Percentiles rank a stretch among this genome's conserved stretches.
These are phyloP conservation scores for Aegilops sharonensis DNA, from an alignment of 176 grass and related monocot species.

Conservation along the genomic window DNA sequence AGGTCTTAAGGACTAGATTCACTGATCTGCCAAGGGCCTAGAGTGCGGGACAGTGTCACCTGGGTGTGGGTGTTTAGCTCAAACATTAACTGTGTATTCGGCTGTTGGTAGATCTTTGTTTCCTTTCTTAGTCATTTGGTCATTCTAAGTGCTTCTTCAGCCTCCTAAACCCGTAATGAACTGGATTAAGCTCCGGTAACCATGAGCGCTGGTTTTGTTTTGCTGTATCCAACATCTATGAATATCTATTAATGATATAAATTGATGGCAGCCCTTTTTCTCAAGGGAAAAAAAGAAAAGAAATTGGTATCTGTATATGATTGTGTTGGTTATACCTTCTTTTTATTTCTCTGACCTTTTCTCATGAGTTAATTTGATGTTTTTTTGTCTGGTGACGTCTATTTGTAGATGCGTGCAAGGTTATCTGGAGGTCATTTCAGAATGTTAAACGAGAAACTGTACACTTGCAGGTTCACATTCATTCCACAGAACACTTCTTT, in stretches of 20 bases:
- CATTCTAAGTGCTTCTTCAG: neutral
- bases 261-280: neutral
- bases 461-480: slow-evolving; percentile 78
- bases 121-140: neutral
- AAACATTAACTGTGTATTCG: neutral
- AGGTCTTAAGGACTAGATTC: neutral
- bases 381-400: neutral
- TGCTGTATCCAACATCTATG: neutral
- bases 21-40: neutral
- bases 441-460: slow-evolving; percentile 92
- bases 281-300: neutral
- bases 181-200: neutral
- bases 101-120: neutral
- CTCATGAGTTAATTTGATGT: slow-evolving; percentile 20
- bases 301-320: neutral
- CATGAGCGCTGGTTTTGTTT: neutral
- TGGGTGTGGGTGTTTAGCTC: neutral
- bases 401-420: slow-evolving; percentile 82
- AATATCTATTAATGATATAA: neutral
- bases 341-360: neutral
- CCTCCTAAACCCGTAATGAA: neutral
- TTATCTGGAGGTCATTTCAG: slow-evolving; percentile 96
- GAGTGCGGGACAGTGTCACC: neutral
- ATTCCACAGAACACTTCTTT: slow-evolving; percentile 17
- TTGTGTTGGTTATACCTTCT: neutral